A percentile compares a stretch with the other conserved stretches of the same genome.
These are phyloP conservation scores for Komagataella pastoris DNA, from an alignment of 805 yeast genomes.

Conservation along the genomic window DNA sequence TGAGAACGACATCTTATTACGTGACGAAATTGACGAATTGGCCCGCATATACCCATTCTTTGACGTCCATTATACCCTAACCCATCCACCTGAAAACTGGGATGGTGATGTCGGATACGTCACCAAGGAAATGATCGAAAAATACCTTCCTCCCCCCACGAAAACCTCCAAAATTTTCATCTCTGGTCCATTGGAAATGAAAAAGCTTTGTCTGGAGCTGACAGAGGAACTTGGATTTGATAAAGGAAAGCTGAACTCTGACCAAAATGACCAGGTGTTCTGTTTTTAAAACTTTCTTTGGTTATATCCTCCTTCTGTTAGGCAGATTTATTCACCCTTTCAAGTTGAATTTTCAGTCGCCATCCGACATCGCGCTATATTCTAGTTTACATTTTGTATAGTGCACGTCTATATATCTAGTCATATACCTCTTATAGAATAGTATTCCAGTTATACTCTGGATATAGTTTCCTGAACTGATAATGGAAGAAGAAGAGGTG, in stretches of 20 bases:
- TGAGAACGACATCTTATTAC: constrained; percentile 62
- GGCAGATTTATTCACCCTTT: neutral
- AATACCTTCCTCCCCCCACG: constrained; percentile 37
- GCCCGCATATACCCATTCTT: constrained; percentile 50
- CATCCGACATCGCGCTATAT: neutral
- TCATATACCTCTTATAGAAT: neutral
- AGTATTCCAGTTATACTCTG: neutral
- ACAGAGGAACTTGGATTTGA: constrained; percentile 54
- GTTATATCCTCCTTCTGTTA: neutral
- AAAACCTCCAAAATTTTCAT: constrained; percentile 43
- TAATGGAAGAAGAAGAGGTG: neutral
- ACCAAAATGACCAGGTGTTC: constrained; percentile 22
- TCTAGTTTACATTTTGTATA: neutral
- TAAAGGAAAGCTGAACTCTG: constrained; percentile 15
- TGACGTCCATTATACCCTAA: constrained; percentile 43
- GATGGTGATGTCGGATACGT: constrained; percentile 51
- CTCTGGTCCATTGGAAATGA: constrained; percentile 70
- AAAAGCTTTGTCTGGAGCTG: constrained; percentile 31
- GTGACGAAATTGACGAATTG: constrained; percentile 60
- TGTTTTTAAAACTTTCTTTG: constrained; percentile 12
- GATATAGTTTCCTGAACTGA: neutral
- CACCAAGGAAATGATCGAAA: constrained; percentile 40
- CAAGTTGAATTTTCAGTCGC: neutral
- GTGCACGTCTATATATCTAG: neutral
- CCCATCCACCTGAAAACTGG: constrained; percentile 39